Base-by-base conservation (phyloP, 768 basidiomycete species). In the Leccinum pellstonianum region DNA sequence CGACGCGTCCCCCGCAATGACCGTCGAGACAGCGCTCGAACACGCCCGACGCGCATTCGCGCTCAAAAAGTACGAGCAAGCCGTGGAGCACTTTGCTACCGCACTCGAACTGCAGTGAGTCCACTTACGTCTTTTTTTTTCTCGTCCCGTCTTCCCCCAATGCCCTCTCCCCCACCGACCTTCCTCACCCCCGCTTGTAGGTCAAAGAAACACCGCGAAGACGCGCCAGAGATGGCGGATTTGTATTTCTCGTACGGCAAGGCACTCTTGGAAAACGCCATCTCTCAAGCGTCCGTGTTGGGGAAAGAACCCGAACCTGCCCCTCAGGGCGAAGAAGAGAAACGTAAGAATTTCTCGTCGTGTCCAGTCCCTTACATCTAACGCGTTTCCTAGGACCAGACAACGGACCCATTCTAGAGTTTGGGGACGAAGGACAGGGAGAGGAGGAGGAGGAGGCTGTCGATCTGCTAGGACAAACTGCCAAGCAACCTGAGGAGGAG, bases 171-270 rank as follows among this genome's bases (percentile, higher is more conserved):
- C 12, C 14, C 33, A 0, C 31, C 35, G n/a, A 46, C 43, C 17
- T n/a, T 3, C n/a, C 17, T 8, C 43, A 46, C 11, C 19, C 17
- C 21, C 46, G 11, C 27, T 2, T n/a, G 5, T 62, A 95, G 93
- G 63, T 90, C 91, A 25, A 77, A 83, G 68, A 79, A 86, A 66
- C 77, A 86, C 60, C 91, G 86, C 38, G 95, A 98, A 52, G 81
- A 93, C 68, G 85, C 89, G 23, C 87, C 90, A 0, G 87, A 91
- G 68, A 87, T 83, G 55, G 96, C 94, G 8, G 93, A 98, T 68
- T 71, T 96, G 21, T 91, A 98, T 61, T 88, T 96, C 59, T 80
- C 84, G 4, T 99, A 98, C 69, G 97, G 97, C 14, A 94, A 90
- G 73, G 94, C 97, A 4, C 76, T 98, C 46, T 81, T 97, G 57